Evolutionary conservation across 371 early-diverging fungal species (phyloP).

Genomic region (Massospora cicadina): DNA sequence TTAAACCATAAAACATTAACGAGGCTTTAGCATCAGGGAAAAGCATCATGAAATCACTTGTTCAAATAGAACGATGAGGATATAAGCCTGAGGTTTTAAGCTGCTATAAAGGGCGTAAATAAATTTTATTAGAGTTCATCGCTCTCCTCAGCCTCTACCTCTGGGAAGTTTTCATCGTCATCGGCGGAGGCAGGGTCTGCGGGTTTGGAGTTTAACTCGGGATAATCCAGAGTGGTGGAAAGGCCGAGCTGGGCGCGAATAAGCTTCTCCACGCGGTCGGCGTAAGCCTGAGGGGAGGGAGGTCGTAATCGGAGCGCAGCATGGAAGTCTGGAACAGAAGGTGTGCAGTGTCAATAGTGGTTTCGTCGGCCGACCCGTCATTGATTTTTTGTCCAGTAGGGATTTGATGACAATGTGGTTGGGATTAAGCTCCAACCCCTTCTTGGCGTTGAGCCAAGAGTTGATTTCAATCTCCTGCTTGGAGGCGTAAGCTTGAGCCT

Average conservation of each 20-base stretch:
- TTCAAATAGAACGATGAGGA: background rate
- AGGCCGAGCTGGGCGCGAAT: constrained; percentile 8
- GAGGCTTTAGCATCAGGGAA: too few species aligned
- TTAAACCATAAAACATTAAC: too few species aligned
- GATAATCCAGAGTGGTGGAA: constrained; percentile 15
- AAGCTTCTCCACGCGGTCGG: constrained; percentile 8
- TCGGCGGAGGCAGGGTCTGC: constrained; percentile 20
- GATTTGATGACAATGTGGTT: constrained; percentile 40
- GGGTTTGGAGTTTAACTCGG: constrained; percentile 30
- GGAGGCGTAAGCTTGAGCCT: constrained; percentile 24
- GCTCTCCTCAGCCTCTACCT: constrained; percentile 20
- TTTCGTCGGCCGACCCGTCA: constrained; percentile 20
- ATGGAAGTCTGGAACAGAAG: constrained; percentile 9
- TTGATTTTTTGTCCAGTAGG: constrained; percentile 27
- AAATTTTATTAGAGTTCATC: constrained; percentile 11
- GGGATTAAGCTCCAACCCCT: constrained; percentile 77
- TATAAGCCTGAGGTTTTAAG: background rate
- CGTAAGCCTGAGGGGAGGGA: constrained; percentile 10
- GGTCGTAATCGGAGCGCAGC: constrained; percentile 11
- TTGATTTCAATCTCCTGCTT: constrained; percentile 35
- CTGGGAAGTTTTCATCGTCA: constrained; percentile 16
- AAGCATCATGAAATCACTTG: background rate
- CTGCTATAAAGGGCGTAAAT: constrained; percentile 13
- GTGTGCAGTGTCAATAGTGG: constrained; percentile 12
- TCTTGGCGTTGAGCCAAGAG: constrained; percentile 34